Percentiles rank a stretch among this genome's conserved stretches.
Conservation (phyloP, 179 eudicot genomes). For the Drosera spatulata region DNA sequence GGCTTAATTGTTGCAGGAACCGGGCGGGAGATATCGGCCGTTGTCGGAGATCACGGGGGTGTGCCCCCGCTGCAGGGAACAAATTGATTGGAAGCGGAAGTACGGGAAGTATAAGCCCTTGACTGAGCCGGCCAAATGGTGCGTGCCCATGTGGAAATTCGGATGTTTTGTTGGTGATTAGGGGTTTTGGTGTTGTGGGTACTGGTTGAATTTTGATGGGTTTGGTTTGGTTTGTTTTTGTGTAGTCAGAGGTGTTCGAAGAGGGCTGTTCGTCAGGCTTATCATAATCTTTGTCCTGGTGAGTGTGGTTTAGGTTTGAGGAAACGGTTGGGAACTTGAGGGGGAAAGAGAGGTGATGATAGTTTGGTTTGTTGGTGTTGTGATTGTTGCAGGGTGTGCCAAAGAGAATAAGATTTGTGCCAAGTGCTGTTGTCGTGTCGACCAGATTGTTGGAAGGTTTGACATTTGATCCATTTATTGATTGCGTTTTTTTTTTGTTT, state of each 20-base stretch:
- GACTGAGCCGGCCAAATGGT: constrained; percentile 85
- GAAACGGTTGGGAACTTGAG: not conserved
- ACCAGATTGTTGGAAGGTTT: constrained; percentile 73
- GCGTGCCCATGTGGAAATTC: not conserved
- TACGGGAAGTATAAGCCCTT: constrained; percentile 91
- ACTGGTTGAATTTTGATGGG: not conserved
- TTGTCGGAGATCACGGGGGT: constrained; percentile 70
- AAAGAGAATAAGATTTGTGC: constrained; percentile 89
- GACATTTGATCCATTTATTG: not conserved
- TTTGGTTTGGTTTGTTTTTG: not conserved
- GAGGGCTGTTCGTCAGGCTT: constrained; percentile 88
- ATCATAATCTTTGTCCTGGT: constrained; percentile 76
- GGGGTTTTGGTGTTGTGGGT: constrained; percentile 1
- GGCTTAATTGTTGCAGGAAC: constrained; percentile 38
- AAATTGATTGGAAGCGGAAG: constrained; percentile 95
- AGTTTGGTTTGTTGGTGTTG: not conserved
- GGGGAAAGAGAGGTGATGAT: not conserved
- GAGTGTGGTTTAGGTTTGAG: constrained; percentile 8
- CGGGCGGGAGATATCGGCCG: constrained; percentile 76
- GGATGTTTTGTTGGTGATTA: not conserved
- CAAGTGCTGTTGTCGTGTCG: constrained; percentile 64
- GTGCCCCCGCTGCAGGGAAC: constrained; percentile 77
- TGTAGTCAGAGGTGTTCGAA: constrained; percentile 75
- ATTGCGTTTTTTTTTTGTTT: not conserved
- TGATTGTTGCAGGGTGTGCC: constrained; percentile 53